Evolutionary conservation across 345 rosid species (phyloP).

Genomic region (Eutrema japonicum): DNA sequence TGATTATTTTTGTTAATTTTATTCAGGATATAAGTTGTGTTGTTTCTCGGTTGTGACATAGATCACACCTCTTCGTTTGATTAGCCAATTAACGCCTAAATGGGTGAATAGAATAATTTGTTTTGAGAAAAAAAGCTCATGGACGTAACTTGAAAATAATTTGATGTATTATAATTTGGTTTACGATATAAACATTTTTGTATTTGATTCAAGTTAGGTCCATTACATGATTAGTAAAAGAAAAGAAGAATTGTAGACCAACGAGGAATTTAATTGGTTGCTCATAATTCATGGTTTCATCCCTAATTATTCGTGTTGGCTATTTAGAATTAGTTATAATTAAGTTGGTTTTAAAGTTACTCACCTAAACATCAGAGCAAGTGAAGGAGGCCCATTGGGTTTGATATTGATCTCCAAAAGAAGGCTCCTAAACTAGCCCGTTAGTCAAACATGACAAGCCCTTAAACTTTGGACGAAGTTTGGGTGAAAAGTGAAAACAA

Average conservation of each 20-base stretch:
- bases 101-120: background rate
- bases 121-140: too few relatives aligned
- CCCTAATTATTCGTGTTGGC: too few relatives aligned
- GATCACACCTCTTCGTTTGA: background rate
- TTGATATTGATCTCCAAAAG: background rate
- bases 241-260: background rate
- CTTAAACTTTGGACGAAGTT: too few relatives aligned
- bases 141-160: background rate
- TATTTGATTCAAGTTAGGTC: background rate
- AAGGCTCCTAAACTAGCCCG: background rate
- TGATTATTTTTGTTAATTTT: background rate
- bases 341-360: background rate
- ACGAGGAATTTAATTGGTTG: too few relatives aligned
- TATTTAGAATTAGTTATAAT: background rate
- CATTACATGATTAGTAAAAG: too few relatives aligned
- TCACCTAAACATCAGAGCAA: background rate
- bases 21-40: background rate
- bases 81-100: background rate
- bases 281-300: too few relatives aligned
- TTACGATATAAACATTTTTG: background rate
- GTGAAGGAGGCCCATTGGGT: constrained; percentile 13
- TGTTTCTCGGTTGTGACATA: background rate
- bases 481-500: too few relatives aligned
- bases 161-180: background rate
- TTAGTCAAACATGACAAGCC: background rate